phyloP scores from a whole-genome alignment of 2,329 filamentous ascomycete species.

The Colletotrichum tofieldiae region DNA sequence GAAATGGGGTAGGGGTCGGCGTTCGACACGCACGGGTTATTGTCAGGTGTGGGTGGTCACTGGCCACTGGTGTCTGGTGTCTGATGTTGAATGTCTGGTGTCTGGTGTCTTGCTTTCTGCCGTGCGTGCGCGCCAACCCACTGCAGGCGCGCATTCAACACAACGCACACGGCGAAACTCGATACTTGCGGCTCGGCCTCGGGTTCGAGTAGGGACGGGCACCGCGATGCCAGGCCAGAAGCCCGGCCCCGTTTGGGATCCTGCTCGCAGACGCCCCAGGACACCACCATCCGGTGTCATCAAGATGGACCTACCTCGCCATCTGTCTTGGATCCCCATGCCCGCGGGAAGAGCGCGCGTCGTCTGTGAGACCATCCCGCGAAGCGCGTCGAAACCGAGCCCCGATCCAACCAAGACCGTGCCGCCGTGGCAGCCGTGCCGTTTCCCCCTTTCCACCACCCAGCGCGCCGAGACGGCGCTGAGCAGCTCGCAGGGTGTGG shows the following conservation, averaged over 20 bases:
- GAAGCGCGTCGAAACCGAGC: constrained; percentile 3
- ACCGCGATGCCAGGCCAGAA: background rate
- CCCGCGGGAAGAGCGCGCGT: too few relatives aligned
- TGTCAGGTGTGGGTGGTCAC: constrained; percentile 2
- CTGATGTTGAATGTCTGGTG: background rate
- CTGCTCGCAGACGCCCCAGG: background rate
- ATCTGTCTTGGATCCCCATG: background rate
- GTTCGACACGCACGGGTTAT: constrained; percentile 2
- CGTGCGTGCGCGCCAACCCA: background rate
- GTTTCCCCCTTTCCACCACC: background rate
- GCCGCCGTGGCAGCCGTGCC: background rate
- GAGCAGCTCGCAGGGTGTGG: background rate
- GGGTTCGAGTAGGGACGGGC: constrained; percentile 19
- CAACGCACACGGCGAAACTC: background rate
- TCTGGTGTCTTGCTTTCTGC: background rate
- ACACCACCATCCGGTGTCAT: constrained; percentile 21
- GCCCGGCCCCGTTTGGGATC: background rate
- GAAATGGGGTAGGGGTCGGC: constrained; percentile 1
- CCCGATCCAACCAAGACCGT: background rate
- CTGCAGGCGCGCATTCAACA: background rate
- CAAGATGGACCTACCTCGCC: constrained; percentile 14
- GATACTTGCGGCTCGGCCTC: constrained; percentile 31
- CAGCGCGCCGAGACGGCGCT: background rate
- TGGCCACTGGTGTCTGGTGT: background rate
- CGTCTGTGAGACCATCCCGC: background rate